These are phyloP conservation scores for Fusarium lyarnte DNA, from an alignment of 2,329 filamentous ascomycete genomes.

Conservation along the genomic window DNA sequence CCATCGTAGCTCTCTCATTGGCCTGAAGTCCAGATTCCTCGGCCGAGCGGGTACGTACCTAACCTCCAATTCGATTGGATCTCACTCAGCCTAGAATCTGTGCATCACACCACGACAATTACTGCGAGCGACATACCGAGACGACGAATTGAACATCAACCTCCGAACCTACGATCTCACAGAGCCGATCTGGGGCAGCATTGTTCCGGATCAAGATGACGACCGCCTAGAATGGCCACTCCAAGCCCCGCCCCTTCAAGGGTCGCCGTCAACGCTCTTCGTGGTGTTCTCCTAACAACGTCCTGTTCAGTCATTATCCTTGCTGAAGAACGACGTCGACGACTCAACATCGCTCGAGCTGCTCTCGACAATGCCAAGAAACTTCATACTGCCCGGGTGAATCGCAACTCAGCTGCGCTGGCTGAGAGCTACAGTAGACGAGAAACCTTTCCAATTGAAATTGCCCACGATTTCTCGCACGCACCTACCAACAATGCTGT, in stretches of 20 bases:
- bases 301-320: conserved; percentile 65
- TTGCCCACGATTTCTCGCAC: conserved; percentile 41
- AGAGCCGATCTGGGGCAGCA: background rate
- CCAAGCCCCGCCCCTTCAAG: conserved; percentile 63
- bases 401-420: conserved; percentile 44
- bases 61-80: conserved; percentile 17
- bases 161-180: background rate
- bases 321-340: conserved; percentile 65
- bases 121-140: conserved; percentile 33
- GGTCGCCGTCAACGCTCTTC: conserved; percentile 64
- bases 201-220: conserved; percentile 37
- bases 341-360: conserved; percentile 60
- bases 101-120: conserved; percentile 38
- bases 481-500: conserved; percentile 36
- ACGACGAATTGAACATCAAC: conserved; percentile 36
- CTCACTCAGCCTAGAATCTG: conserved; percentile 10
- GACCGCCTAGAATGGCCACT: conserved; percentile 54
- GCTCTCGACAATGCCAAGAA: conserved; percentile 64
- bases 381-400: conserved; percentile 53
- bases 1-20: conserved; percentile 16
- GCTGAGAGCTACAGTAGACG: conserved; percentile 41
- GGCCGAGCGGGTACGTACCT: conserved; percentile 3
- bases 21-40: background rate
- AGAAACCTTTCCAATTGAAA: conserved; percentile 36
- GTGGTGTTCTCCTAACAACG: conserved; percentile 65